These are phyloP conservation scores for Cicer arietinum DNA, from an alignment of 306 rosid genomes.

Conservation along the genomic window DNA sequence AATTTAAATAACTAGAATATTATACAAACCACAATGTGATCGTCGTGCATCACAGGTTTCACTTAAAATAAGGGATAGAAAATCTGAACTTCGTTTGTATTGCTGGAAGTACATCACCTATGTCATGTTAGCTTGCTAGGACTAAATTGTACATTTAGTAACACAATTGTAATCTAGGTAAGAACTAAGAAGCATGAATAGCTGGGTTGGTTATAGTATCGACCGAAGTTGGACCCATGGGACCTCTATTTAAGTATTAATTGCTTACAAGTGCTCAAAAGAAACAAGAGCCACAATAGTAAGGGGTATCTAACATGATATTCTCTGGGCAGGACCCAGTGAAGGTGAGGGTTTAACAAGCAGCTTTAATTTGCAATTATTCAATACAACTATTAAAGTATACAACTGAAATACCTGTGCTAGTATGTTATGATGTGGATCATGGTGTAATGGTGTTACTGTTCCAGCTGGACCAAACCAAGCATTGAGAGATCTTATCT, in stretches of 20 bases:
- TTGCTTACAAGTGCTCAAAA: slow-evolving; percentile 24
- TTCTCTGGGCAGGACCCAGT: background rate
- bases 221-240: slow-evolving; percentile 9
- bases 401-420: slow-evolving; percentile 72
- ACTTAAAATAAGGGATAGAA: slow-evolving; percentile 14
- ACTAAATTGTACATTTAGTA: slow-evolving; percentile 15
- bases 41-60: slow-evolving; percentile 28
- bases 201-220: background rate
- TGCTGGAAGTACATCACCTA: slow-evolving; percentile 25
- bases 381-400: background rate
- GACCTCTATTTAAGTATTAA: slow-evolving; percentile 29
- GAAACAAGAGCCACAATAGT: slow-evolving; percentile 24
- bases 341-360: background rate
- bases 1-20: slow-evolving; percentile 30
- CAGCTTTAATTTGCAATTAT: slow-evolving; percentile 30
- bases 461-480: slow-evolving; percentile 99
- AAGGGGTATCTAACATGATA: slow-evolving; percentile 15
- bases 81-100: background rate
- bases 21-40: slow-evolving; percentile 27
- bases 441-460: slow-evolving; percentile 92
- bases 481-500: slow-evolving; percentile 87
- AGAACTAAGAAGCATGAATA: slow-evolving; percentile 29
- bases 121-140: slow-evolving; percentile 22
- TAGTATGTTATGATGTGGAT: slow-evolving; percentile 90
- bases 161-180: slow-evolving; percentile 15